Conservation (phyloP, 75 land plant genomes). For the Isoetes taiwanensis region DNA sequence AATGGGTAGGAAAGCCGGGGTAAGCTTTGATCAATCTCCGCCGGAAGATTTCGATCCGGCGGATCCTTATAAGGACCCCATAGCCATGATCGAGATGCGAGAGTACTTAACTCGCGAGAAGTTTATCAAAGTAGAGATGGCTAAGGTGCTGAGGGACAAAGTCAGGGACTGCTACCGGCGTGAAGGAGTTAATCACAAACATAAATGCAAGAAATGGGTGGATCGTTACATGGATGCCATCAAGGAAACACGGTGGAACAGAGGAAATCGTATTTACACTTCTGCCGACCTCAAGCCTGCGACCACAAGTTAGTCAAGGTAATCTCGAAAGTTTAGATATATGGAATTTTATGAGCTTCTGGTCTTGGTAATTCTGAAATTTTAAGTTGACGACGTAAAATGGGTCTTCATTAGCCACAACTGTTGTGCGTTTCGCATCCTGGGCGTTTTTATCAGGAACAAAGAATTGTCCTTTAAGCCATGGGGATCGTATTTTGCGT, state of each 20-base stretch:
- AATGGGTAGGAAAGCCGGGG: slow-evolving; percentile 41
- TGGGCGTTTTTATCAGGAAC: too few relatives aligned
- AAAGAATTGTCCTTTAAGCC: too few relatives aligned
- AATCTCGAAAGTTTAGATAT: too few relatives aligned
- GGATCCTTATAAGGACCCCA: slow-evolving; percentile 51
- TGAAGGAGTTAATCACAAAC: slow-evolving; percentile 85
- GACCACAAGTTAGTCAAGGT: too few relatives aligned
- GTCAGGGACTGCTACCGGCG: slow-evolving; percentile 72
- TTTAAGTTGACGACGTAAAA: too few relatives aligned
- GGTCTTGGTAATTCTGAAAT: too few relatives aligned
- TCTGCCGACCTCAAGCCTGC: too few relatives aligned
- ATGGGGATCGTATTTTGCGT: too few relatives aligned
- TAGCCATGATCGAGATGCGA: slow-evolving; percentile 61
- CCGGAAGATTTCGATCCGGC: slow-evolving; percentile 72
- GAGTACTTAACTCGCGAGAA: slow-evolving; percentile 86
- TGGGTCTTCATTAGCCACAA: too few relatives aligned
- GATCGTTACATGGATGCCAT: slow-evolving; percentile 71
- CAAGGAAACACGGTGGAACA: slow-evolving; percentile 84
- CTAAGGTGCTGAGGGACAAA: slow-evolving; percentile 73
- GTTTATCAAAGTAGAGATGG: slow-evolving; percentile 79
- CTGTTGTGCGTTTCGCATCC: too few relatives aligned
- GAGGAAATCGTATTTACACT: too few relatives aligned
- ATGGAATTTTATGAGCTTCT: too few relatives aligned
- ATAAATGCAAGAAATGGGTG: slow-evolving; percentile 73
- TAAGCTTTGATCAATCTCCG: slow-evolving; percentile 33